Percentiles rank a stretch among this genome's conserved stretches.
Conservation (phyloP, 495 filamentous ascomycete genomes). For the Talaromyces liani region DNA sequence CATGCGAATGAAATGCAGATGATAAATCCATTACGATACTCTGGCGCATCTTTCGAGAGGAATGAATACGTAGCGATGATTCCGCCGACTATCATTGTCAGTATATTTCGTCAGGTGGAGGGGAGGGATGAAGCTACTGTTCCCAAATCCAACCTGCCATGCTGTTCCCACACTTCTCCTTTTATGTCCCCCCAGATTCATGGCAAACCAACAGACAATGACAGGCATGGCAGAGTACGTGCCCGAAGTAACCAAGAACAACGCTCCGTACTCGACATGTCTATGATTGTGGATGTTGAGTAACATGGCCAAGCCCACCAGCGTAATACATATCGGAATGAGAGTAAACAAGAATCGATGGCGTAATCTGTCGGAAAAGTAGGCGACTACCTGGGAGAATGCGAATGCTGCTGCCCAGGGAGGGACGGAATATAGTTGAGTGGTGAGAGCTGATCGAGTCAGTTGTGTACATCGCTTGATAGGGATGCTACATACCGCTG, state of each 20-base stretch:
- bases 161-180: slow-evolving; percentile 74
- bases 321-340: slow-evolving; percentile 52
- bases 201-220: slow-evolving; percentile 87
- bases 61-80: slow-evolving; percentile 88
- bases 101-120: neutral
- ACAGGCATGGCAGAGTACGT: slow-evolving; percentile 70
- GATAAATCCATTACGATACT: slow-evolving; percentile 66
- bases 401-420: slow-evolving; percentile 75
- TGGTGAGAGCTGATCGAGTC: slow-evolving; percentile 47
- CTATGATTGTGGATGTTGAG: slow-evolving; percentile 54
- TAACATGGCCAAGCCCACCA: slow-evolving; percentile 68
- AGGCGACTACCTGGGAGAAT: slow-evolving; percentile 69
- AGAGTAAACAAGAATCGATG: slow-evolving; percentile 75
- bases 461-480: slow-evolving; percentile 13
- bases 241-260: slow-evolving; percentile 60
- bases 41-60: slow-evolving; percentile 58
- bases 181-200: slow-evolving; percentile 86
- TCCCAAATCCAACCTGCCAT: slow-evolving; percentile 91
- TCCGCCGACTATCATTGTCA: slow-evolving; percentile 47
- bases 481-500: slow-evolving; percentile 22
- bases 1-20: slow-evolving; percentile 72
- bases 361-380: slow-evolving; percentile 54
- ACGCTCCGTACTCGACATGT: slow-evolving; percentile 59
- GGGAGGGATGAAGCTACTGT: slow-evolving; percentile 39
- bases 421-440: slow-evolving; percentile 77